Evolutionary conservation across 2,329 filamentous ascomycete genomes (phyloP).

Genomic region (Cladosporium velox): DNA sequence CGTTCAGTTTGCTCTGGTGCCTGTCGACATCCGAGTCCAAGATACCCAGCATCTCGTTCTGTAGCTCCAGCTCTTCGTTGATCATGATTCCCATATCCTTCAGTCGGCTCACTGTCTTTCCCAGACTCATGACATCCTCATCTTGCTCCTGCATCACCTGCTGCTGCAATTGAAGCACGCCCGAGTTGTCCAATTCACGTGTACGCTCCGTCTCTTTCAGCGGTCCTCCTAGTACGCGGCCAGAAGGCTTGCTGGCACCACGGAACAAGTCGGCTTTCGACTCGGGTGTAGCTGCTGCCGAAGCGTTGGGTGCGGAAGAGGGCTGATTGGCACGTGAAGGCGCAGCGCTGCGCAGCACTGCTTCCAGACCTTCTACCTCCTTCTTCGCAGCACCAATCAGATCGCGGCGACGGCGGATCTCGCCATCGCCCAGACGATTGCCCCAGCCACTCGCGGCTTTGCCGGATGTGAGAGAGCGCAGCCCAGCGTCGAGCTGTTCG

Average conservation of each 20-base stretch:
- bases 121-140: slow-evolving; percentile 67
- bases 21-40: slow-evolving; percentile 68
- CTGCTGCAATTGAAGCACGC: slow-evolving; percentile 71
- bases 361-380: slow-evolving; percentile 75
- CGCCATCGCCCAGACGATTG: slow-evolving; percentile 68
- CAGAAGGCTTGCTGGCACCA: slow-evolving; percentile 40
- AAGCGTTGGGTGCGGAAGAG: slow-evolving; percentile 28
- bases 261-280: slow-evolving; percentile 40
- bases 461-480: slow-evolving; percentile 46
- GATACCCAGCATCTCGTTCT: slow-evolving; percentile 69
- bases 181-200: slow-evolving; percentile 73
- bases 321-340: slow-evolving; percentile 8
- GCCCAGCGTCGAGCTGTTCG: slow-evolving; percentile 64
- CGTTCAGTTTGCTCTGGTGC: slow-evolving; percentile 67
- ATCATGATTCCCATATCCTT: slow-evolving; percentile 78
- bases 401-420: slow-evolving; percentile 70
- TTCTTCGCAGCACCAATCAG: slow-evolving; percentile 68
- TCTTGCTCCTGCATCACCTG: slow-evolving; percentile 77
- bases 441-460: slow-evolving; percentile 38
- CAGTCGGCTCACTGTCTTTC: slow-evolving; percentile 69
- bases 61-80: slow-evolving; percentile 69
- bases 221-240: slow-evolving; percentile 71
- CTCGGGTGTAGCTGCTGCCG: slow-evolving; percentile 38
- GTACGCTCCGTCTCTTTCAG: slow-evolving; percentile 73
- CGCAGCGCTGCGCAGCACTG: slow-evolving; percentile 60